Percentiles rank a stretch among this genome's conserved stretches.
Conservation (phyloP, 805 yeast species). For the Saturnispora mendoncae region DNA sequence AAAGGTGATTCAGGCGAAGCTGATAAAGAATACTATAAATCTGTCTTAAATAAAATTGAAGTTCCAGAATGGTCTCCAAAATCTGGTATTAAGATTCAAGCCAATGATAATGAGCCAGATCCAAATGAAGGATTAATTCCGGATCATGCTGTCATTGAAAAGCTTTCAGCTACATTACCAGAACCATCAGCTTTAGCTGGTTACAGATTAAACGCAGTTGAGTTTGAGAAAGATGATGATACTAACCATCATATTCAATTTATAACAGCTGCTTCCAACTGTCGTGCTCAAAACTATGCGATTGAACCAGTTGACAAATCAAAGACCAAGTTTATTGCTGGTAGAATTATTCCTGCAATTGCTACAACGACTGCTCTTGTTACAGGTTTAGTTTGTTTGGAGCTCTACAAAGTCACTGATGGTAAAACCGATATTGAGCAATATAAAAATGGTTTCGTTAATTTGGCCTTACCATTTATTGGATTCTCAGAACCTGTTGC, state of each 20-base stretch:
- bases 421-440: conserved; percentile 67
- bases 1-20: conserved; percentile 59
- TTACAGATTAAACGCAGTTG: conserved; percentile 78
- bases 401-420: conserved; percentile 82
- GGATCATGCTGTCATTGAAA: conserved; percentile 57
- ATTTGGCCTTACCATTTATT: conserved; percentile 88
- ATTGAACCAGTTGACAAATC: conserved; percentile 84
- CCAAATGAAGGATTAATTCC: conserved; percentile 49
- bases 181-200: conserved; percentile 85
- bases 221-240: conserved; percentile 97
- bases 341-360: conserved; percentile 96
- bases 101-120: conserved; percentile 80
- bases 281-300: conserved; percentile 86
- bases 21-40: conserved; percentile 38
- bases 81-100: conserved; percentile 71
- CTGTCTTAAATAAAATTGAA: conserved; percentile 41
- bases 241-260: conserved; percentile 94
- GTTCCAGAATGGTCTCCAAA: conserved; percentile 68
- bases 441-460: conserved; percentile 86
- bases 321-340: conserved; percentile 95
- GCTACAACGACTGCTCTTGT: conserved; percentile 99
- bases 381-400: conserved; percentile 89
- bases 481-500: conserved; percentile 95
- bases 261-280: conserved; percentile 90
- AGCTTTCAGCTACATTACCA: conserved; percentile 73